phyloP scores from a whole-genome alignment of 805 yeast species.

The Blastobotrys terrestris region DNA sequence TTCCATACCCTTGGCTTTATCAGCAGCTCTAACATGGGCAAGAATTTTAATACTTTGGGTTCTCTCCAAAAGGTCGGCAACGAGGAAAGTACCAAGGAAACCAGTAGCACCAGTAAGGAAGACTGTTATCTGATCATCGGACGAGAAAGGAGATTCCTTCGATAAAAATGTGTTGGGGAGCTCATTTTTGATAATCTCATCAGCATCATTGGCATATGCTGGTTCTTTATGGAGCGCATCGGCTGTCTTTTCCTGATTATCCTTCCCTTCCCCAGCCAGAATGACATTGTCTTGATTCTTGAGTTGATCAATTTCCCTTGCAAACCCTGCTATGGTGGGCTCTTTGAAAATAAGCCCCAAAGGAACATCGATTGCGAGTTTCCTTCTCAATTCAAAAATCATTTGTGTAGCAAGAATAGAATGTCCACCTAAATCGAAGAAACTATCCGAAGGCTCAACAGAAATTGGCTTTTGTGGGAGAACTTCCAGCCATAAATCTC shows the following conservation, averaged over 20 bases:
- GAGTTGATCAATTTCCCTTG: conserved; percentile 60
- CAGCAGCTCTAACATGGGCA: conserved; percentile 88
- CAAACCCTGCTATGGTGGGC: conserved; percentile 79
- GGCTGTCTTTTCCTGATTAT: conserved; percentile 29
- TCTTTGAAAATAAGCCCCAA: conserved; percentile 82
- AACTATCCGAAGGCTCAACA: conserved; percentile 73
- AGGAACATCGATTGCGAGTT: conserved; percentile 74
- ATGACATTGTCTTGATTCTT: conserved; percentile 40
- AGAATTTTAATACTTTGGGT: conserved; percentile 44
- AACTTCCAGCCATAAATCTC: conserved; percentile 79
- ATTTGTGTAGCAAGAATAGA: conserved; percentile 94
- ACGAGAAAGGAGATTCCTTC: conserved; percentile 32
- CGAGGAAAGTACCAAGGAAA: conserved; percentile 84
- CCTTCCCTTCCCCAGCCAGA: conserved; percentile 20
- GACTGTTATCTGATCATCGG: conserved; percentile 39
- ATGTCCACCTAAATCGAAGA: conserved; percentile 97
- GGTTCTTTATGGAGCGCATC: conserved; percentile 17
- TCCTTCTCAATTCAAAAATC: conserved; percentile 86
- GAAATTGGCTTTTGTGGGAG: conserved; percentile 81
- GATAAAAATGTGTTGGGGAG: conserved; percentile 39
- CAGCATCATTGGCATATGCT: conserved; percentile 73
- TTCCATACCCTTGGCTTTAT: conserved; percentile 60
- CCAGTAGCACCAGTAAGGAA: conserved; percentile 97
- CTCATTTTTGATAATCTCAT: conserved; percentile 34
- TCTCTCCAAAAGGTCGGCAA: conserved; percentile 68